phyloP scores from a whole-genome alignment of 768 basidiomycete genomes.

The Boletus reticuloceps region DNA sequence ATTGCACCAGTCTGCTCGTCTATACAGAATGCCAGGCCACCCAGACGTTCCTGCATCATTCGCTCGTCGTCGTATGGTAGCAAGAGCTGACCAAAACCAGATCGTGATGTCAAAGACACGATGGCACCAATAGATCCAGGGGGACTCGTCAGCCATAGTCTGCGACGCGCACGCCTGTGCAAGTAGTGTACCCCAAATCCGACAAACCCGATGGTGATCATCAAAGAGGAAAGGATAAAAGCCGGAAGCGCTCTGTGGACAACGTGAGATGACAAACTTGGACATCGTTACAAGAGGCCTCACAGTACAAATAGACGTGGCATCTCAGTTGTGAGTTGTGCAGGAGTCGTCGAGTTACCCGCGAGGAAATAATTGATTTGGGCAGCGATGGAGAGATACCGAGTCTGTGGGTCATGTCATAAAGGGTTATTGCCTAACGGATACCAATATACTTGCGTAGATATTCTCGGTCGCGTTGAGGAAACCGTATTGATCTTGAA shows the following conservation, averaged over 20 bases:
- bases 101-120: constrained; percentile 54
- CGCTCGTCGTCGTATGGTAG: constrained; percentile 53
- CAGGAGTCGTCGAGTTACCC: constrained; percentile 36
- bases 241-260: constrained; percentile 48
- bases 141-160: constrained; percentile 48
- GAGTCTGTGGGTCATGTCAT: constrained; percentile 39
- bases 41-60: constrained; percentile 46
- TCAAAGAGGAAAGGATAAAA: constrained; percentile 46
- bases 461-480: constrained; percentile 47
- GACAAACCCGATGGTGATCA: constrained; percentile 48
- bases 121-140: constrained; percentile 61
- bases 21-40: constrained; percentile 50
- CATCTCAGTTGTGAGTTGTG: constrained; percentile 38
- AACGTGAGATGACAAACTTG: constrained; percentile 1
- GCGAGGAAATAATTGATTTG: constrained; percentile 56
- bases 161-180: constrained; percentile 45
- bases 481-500: constrained; percentile 50
- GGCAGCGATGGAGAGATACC: constrained; percentile 56
- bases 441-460: constrained; percentile 21
- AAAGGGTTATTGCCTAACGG: neutral
- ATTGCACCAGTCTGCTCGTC: constrained; percentile 62
- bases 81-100: constrained; percentile 60
- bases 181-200: constrained; percentile 47
- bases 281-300: constrained; percentile 16
- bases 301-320: constrained; percentile 61